Base-by-base conservation (phyloP, 2,329 filamentous ascomycete genomes). In the Fusarium dlaminii region DNA sequence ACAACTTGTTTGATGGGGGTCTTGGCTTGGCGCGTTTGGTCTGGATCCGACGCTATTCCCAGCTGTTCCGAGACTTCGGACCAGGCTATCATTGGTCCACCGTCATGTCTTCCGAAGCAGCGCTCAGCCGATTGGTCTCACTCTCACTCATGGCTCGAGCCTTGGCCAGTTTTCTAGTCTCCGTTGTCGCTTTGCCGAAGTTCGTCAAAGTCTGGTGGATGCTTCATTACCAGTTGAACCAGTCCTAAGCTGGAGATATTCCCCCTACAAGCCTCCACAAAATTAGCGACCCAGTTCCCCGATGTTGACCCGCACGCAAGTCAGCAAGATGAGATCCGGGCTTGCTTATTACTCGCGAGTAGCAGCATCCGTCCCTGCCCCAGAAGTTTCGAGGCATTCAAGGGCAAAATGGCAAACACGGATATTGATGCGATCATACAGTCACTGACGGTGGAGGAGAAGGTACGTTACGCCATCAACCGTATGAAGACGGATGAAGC, bases 381-480 rank as follows among this genome's bases (percentile, higher is more conserved):
- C 18, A 17, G 29, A 37, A 7, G 5, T 22, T 32, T 24, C 43
- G 4, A 32, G 24, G 10, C n/a, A 39, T 9, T 8, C 45, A 20
- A 30, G 29, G 4, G 12, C 57, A 49, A n/a, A 30, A 76, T 76
- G 74, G 40, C 40, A 36, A 34, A 30, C 12, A 60, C 32, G 5
- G 54, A 75, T 18, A 40, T 64, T n/a, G 71, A 75, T 12, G 43
- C 48, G 4, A 73, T 75, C 7, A 39, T 77, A 22, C 29, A 46
- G 15, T 58, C 58, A 5, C 40, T 77, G 40, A 75, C 75, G 3
- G 27, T 77, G 15, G 69, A 77, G 15, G 74, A 77, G 37, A 77
- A 77, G 42, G 75, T 70, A 45, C 10, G 18, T 9, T 40, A 27
- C 18, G 0, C 11, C 0, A 14, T 7, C 17, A n/a, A 4, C 1